phyloP scores from a whole-genome alignment of 2,329 filamentous ascomycete genomes.

The Ophiostoma novo-ulmi region DNA sequence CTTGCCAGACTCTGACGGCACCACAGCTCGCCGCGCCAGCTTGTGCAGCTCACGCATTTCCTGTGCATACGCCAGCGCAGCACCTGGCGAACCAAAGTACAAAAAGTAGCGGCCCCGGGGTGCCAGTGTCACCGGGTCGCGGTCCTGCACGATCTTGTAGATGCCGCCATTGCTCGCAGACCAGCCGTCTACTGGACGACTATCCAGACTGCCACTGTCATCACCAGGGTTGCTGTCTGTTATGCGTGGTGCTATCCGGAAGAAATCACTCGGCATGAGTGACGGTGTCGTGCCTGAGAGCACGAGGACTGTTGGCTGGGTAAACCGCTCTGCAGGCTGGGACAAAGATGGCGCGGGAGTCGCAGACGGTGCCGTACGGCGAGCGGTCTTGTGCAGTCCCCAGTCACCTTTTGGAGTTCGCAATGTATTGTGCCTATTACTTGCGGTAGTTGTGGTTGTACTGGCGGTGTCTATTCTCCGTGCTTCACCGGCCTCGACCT shows the following conservation, averaged over 20 bases:
- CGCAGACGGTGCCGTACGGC: not conserved
- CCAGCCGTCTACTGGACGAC: constrained; percentile 56
- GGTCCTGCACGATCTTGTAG: constrained; percentile 54
- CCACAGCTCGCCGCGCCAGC: constrained; percentile 32
- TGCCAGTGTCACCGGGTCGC: constrained; percentile 58
- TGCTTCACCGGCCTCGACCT: constrained; percentile 11
- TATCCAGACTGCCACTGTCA: not conserved
- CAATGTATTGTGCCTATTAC: not conserved
- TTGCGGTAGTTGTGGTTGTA: not conserved
- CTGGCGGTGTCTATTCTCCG: not conserved
- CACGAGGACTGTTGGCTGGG: constrained; percentile 42
- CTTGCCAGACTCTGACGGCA: constrained; percentile 29
- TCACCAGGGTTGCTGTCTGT: not conserved
- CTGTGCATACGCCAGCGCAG: constrained; percentile 57
- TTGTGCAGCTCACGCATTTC: constrained; percentile 48
- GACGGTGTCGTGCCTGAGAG: constrained; percentile 54
- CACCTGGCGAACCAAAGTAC: constrained; percentile 56
- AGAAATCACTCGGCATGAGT: constrained; percentile 64
- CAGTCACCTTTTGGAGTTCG: constrained; percentile 6
- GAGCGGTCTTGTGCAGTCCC: not conserved
- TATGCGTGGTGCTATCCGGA: constrained; percentile 58
- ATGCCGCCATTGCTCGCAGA: constrained; percentile 38
- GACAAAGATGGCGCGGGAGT: not conserved
- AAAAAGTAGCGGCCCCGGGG: constrained; percentile 63
- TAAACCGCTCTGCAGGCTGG: not conserved